Conservation (phyloP, 805 yeast genomes). For the Metschnikowia colocasiae region DNA sequence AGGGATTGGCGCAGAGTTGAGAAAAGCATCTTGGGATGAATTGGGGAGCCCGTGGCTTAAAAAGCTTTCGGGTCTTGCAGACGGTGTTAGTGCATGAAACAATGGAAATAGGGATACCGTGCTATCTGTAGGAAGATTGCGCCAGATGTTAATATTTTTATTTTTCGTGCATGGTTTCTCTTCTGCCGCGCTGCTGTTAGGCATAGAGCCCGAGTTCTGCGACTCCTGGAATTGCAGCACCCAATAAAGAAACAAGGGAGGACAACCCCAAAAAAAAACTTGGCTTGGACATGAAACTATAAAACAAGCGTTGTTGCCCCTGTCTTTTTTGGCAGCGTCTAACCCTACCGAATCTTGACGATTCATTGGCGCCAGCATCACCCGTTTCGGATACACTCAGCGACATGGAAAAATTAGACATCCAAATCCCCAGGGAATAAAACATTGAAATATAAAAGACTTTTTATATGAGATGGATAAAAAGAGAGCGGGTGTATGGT, state of each 20-base stretch:
- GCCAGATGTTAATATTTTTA: not conserved
- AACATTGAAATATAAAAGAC: not conserved
- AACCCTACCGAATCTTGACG: too few relatives aligned
- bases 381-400: not conserved
- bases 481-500: too few relatives aligned
- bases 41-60: not conserved
- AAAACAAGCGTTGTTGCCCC: not conserved
- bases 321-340: not conserved
- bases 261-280: not conserved
- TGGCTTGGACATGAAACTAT: not conserved
- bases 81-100: not conserved
- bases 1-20: too few relatives aligned
- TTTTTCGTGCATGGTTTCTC: not conserved
- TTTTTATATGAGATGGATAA: too few relatives aligned
- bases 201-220: not conserved
- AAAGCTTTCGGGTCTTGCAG: not conserved
- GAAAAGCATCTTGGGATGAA: too few relatives aligned
- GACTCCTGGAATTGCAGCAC: constrained; percentile 2
- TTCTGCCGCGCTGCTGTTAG: not conserved
- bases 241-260: not conserved
- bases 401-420: not conserved
- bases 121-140: not conserved
- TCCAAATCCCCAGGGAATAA: not conserved
- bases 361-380: too few relatives aligned
- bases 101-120: not conserved